phyloP scores from a whole-genome alignment of 257 asterid genomes.

The Nemophila menziesii region DNA sequence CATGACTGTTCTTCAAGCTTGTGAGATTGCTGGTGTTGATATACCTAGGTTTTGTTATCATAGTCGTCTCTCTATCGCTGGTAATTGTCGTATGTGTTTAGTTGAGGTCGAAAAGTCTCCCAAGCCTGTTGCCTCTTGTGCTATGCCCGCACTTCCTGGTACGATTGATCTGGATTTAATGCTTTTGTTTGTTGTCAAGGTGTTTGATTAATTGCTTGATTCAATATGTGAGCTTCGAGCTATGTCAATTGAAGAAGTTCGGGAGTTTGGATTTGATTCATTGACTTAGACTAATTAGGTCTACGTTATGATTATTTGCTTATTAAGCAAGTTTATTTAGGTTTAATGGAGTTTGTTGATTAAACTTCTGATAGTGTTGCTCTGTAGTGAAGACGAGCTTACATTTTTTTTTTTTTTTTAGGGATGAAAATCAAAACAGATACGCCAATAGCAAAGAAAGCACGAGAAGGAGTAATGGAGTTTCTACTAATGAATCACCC shows the following conservation, averaged over 20 bases:
- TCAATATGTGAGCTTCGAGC: not conserved
- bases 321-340: not conserved
- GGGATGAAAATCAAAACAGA: conserved; percentile 98
- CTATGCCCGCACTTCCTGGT: conserved; percentile 98
- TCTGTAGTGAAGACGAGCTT: not conserved
- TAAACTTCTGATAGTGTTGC: too few relatives aligned
- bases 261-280: not conserved
- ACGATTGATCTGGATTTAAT: conserved; percentile 4
- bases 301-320: too few relatives aligned
- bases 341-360: not conserved
- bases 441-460: conserved; percentile 92
- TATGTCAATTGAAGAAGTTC: not conserved
- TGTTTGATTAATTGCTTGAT: not conserved
- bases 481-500: conserved; percentile 96
- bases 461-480: conserved; percentile 98
- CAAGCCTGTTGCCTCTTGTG: conserved; percentile 94
- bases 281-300: too few relatives aligned
- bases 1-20: conserved; percentile 92
- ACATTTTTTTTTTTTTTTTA: conserved; percentile 11
- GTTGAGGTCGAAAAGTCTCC: conserved; percentile 97
- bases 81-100: conserved; percentile 94
- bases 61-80: conserved; percentile 76
- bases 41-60: conserved; percentile 87
- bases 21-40: conserved; percentile 84
- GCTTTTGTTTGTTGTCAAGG: not conserved